phyloP scores from a whole-genome alignment of 1,139 yeast genomes.

The Arxiozyma telluris region DNA sequence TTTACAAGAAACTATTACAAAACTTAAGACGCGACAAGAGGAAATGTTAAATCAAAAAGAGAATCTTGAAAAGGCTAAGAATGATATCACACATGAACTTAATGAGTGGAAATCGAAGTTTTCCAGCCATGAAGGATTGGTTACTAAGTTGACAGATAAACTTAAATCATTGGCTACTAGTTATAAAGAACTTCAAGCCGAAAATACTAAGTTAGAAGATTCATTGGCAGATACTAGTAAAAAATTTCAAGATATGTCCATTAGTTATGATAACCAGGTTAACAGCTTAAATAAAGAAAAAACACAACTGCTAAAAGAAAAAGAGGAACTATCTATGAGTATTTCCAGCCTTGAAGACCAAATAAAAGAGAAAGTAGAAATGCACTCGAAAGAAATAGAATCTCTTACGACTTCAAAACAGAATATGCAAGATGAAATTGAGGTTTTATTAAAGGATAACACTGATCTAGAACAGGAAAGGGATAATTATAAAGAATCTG shows the following conservation, averaged over 20 bases:
- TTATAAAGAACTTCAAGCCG: slow-evolving; percentile 24
- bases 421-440: slow-evolving; percentile 5
- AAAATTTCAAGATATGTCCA: slow-evolving; percentile 3
- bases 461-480: slow-evolving; percentile 4
- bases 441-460: slow-evolving; percentile 4
- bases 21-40: slow-evolving; percentile 10
- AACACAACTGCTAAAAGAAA: slow-evolving; percentile 6
- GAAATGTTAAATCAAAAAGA: slow-evolving; percentile 7
- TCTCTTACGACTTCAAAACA: neutral
- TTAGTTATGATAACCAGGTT: slow-evolving; percentile 7
- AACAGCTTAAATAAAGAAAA: slow-evolving; percentile 10
- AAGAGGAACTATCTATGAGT: slow-evolving; percentile 3
- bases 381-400: slow-evolving; percentile 3
- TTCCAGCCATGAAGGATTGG: slow-evolving; percentile 24
- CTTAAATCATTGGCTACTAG: slow-evolving; percentile 30
- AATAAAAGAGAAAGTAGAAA: slow-evolving; percentile 1
- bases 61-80: slow-evolving; percentile 13
- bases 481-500: neutral
- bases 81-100: slow-evolving; percentile 16
- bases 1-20: slow-evolving; percentile 7
- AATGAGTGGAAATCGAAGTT: slow-evolving; percentile 23
- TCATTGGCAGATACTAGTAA: slow-evolving; percentile 8
- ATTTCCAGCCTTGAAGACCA: neutral
- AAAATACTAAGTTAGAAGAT: slow-evolving; percentile 18
- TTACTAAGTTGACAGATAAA: slow-evolving; percentile 33